Evolutionary conservation across 495 filamentous ascomycete genomes (phyloP), one percentile per base, ranked within the genome.

Genomic region (Aspergillus steynii): DNA sequence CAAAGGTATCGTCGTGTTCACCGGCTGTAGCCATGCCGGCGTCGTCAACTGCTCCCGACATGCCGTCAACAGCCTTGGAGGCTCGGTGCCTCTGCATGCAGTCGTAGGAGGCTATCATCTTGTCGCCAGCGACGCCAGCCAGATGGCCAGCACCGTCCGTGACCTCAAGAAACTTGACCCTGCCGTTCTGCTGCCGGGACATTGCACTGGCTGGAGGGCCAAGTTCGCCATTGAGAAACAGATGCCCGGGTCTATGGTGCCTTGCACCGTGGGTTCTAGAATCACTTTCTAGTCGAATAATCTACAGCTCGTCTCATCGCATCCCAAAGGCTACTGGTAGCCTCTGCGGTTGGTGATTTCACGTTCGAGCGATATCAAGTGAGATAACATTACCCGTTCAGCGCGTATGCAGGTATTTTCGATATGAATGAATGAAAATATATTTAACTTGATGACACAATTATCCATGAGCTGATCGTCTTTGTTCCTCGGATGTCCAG

Each of bases 31-130:
- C 61, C 85, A 87, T 58, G 82, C 82, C 1, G 85, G 85, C 2
- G 83, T 86, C 6, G 78, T 87, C 52, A 87, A 88, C 65, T 75
- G 81, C 37, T 64, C 80, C 0, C 74, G 74, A 29, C 78, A 86
- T 63, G 83, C 85, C 0, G 45, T 83, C 4, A 70, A 79, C 0
- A 68, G 80, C 4, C 65, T 75, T 1, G 68, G 68, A 10, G 68
- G 60, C 12, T 60, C 64, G 37, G 68, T 76, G 8, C 83, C 81
- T 15, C 66, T 88, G 0, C 81, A 87, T 61, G 80, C 83, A 0
- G 77, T 87, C 5, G 74, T 88, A 7, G 85, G 85, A 14, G 85
- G 85, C 2, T 88, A 81, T 49, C 85, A 87, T 71, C 78, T 88
- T 14, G 83, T 83, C 9, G 79, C 78, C 32, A 79, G 72, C 20